Percentiles rank a stretch among this genome's conserved stretches.
Evolutionary conservation across 73 alveolate genomes (phyloP).

Genomic region (Tetrahymena elliotti): DNA sequence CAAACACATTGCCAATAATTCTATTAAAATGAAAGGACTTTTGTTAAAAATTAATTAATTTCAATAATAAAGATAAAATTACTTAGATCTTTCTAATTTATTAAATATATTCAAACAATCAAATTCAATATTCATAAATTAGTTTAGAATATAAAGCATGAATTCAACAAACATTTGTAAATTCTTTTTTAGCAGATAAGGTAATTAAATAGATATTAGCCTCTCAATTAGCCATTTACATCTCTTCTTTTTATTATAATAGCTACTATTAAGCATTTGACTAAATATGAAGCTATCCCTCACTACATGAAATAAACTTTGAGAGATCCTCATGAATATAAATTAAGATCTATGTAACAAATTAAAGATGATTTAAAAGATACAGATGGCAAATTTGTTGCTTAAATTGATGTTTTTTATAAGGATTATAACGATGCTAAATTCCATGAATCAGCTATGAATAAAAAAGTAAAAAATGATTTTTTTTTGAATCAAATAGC

Average conservation of each 20-base stretch:
- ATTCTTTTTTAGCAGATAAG: not conserved
- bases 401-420: not conserved
- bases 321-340: not conserved
- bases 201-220: not conserved
- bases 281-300: not conserved
- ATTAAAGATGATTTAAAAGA: not conserved
- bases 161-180: not conserved
- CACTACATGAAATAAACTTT: not conserved
- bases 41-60: not conserved
- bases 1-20: not conserved
- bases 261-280: not conserved
- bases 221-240: not conserved
- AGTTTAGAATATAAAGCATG: not conserved
- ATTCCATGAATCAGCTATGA: not conserved
- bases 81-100: not conserved
- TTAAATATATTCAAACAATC: not conserved
- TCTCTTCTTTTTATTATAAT: not conserved
- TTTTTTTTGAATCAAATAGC: not conserved
- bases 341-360: not conserved
- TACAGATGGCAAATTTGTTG: not conserved
- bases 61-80: not conserved
- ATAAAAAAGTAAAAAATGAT: not conserved
- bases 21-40: not conserved
- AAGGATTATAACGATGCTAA: not conserved
- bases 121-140: not conserved